Evolutionary conservation across 345 rosid genomes (phyloP), one percentile per base, ranked within the genome.

Genomic region (Lepidium didymum): DNA sequence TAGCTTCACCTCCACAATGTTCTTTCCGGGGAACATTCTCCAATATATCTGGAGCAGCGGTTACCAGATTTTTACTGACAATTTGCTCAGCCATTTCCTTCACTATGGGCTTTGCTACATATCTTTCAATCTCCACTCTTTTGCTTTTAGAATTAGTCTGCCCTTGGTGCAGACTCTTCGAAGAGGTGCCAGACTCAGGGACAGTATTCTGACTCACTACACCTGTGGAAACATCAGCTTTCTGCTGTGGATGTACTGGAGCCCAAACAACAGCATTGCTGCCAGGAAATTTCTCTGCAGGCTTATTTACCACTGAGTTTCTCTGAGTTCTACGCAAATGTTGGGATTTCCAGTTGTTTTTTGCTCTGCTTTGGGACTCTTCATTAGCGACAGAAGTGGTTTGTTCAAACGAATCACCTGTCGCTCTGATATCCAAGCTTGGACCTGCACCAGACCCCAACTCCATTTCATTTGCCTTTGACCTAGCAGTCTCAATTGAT

Each of bases 121-220:
- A 89, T 67, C 96, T 87, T 84, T 91, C 98, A 58, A 91, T 81
- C 80, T 95, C 99, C 23, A 89, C 90, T 65, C 96, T 86, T 84
- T 86, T 95, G 74, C 73, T 81, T 78, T 81, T 89, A 42, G 84
- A 64, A 81, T 68, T 87, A 75, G 72, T 76, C 69, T 82, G 90
- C 58, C 79, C 80, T 54, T 77, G 85, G 70, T 80, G 77, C 62
- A 78, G 86, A 49, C 71, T 88, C 79, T 81, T 86, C 18, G 70
- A 40, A 10, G 82, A 69, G 19, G 81, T 67, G 44, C 69, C 74
- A 57, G 31, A 63, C 70, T 85, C 96, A 74, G 45, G 78, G 31
- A 37, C 58, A 21, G 58, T 12, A 67, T 74, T 80, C 80, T 78
- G 84, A 70, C 53, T 70, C 56, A 62, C 80, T 68, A 78, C 88